Base-by-base conservation (phyloP, 768 basidiomycete genomes). In the Rhodosporidiobolus sp. region DNA sequence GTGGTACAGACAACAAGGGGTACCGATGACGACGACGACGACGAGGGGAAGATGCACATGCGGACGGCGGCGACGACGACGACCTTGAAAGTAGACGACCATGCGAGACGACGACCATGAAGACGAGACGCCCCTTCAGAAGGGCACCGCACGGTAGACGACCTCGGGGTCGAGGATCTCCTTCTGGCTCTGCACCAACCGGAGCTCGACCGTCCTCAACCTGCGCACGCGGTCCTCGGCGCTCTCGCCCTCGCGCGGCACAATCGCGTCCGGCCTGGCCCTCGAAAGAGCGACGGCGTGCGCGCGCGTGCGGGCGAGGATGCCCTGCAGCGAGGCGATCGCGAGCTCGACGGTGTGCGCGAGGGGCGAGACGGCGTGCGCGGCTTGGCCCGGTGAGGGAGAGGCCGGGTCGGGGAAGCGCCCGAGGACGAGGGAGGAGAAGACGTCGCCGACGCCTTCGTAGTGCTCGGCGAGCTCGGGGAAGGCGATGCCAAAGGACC, bases 371-470 rank as follows among this genome's bases (percentile, higher is more conserved):
- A 79, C 77, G 79, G 74, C 65, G 71, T 72, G 72, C 22, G 59
- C 20, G 2, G 65, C 28, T 14, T 7, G 14, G 8, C 8, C 7
- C 38, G 38, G 14, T 14, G 38, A 43, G 8, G 38, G 38, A 28
- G 53, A 76, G n/a, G 45, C 48, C 5, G 50, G 77, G 48, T 34
- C 53, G 28, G 74, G 54, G 80, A 88, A 97, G 78, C 94, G 89
- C 0, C 88, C 94, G 8, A 95, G 84, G 35, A 94, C 87, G 66
- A 97, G 87, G 2, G 95, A 91, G 11, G 93, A 93, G 83, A 98
- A 97, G 67, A 97, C 87, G 81, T 99, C 96, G 26, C 96, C 96
- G 19, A 96, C 94, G 34, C 96, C 96, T 28, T 92, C 90, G 80
- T 94, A 98, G 83, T 97, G 96, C 19, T 94, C 94, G 10, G 89